Base-by-base conservation (phyloP, 108 stramenopile genomes). In the Stephanodiscus triporus region DNA sequence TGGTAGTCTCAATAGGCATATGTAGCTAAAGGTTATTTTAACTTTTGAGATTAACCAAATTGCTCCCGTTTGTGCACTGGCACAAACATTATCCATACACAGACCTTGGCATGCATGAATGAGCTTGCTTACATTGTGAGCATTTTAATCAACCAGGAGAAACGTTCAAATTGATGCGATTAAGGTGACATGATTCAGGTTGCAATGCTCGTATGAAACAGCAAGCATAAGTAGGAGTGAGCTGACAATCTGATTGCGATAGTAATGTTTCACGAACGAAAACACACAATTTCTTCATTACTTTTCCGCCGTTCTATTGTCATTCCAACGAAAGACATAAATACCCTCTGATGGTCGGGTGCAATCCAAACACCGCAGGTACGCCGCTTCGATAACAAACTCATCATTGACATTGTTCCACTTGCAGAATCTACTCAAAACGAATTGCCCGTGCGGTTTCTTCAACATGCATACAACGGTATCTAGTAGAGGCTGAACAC, bases 281-380 rank as follows among this genome's bases (percentile, higher is more conserved):
- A n/a, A n/a, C n/a, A n/a, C n/a, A n/a, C n/a, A n/a, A n/a, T n/a
- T n/a, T n/a, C n/a, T n/a, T n/a, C n/a, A n/a, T n/a, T n/a, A n/a
- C n/a, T n/a, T n/a, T n/a, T n/a, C n/a, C n/a, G n/a, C n/a, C n/a
- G n/a, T n/a, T n/a, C n/a, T n/a, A n/a, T n/a, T n/a, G 10, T 20
- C 60, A n/a, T 42, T 58, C 56, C 67, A 81, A 10, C 27, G 1
- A 63, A 70, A 80, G 37, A 78, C 49, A 49, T 38, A 78, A 23
- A 78, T 78, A n/a, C 77, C 77, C 40, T 78, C 77, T 27, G 71
- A 55, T n/a, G 77, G 77, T 8, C 24, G 63, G 6, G 70, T 76
- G 48, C 75, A 76, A 37, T 24, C 42, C 61, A 80, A 72, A 76
- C 47, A 24, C 38, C 75, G 60, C 37, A n/a, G n/a, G 14, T 64